Evolutionary conservation across 1,139 yeast species (phyloP).

Genomic region (Martiniozyma asiatica): DNA sequence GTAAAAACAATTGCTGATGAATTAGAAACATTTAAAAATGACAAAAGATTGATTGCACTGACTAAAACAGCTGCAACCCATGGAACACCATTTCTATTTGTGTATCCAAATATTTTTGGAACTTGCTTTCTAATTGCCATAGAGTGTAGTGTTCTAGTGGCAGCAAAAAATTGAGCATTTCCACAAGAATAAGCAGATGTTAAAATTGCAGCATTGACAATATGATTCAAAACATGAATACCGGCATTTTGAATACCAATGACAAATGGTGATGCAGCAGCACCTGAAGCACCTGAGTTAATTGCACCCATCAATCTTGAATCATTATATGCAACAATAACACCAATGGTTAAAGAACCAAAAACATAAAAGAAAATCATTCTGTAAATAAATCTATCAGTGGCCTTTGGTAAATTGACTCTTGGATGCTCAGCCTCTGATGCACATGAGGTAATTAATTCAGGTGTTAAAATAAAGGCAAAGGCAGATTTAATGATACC

Average conservation of each 20-base stretch:
- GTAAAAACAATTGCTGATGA: conserved; percentile 22
- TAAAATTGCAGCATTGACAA: conserved; percentile 29
- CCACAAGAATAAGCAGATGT: conserved; percentile 33
- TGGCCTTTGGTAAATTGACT: conserved; percentile 33
- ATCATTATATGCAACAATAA: conserved; percentile 13
- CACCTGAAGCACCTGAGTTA: conserved; percentile 14
- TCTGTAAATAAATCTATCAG: conserved; percentile 33
- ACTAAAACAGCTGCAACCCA: conserved; percentile 25
- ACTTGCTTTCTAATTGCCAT: conserved; percentile 34
- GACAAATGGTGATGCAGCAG: conserved; percentile 38
- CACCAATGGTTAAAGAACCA: conserved; percentile 36
- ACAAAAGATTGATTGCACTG: conserved; percentile 28
- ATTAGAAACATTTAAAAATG: conserved; percentile 21
- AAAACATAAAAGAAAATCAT: conserved; percentile 35
- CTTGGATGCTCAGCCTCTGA: conserved; percentile 36
- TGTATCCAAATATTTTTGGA: conserved; percentile 31
- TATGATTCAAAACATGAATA: conserved; percentile 25
- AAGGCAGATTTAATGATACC: conserved; percentile 64
- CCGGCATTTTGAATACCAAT: conserved; percentile 33
- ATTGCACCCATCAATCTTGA: conserved; percentile 10
- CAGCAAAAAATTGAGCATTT: conserved; percentile 28
- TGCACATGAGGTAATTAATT: conserved; percentile 26
- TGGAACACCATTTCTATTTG: conserved; percentile 34
- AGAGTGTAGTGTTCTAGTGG: conserved; percentile 28
- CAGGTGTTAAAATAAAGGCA: conserved; percentile 40